Percentiles rank a stretch among this genome's conserved stretches.
Conservation (phyloP, 768 basidiomycete genomes). For the Collybiopsis luxurians region DNA sequence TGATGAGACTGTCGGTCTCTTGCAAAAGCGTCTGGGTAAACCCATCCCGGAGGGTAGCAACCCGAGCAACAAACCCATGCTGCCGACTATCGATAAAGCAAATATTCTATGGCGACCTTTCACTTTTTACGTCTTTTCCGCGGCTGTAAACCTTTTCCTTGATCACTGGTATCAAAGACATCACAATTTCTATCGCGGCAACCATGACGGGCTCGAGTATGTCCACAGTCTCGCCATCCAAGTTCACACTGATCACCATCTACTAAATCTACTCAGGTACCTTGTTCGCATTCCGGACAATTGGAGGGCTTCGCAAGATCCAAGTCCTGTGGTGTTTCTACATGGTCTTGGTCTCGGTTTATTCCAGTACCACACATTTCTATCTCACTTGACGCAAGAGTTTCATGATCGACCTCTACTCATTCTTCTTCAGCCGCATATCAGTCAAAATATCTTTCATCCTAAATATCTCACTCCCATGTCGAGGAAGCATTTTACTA, state of each 20-base stretch:
- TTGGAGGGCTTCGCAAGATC: constrained; percentile 59
- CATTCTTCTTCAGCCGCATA: constrained; percentile 76
- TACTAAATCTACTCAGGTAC: constrained; percentile 55
- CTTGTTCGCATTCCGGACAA: constrained; percentile 64
- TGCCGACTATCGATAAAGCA: constrained; percentile 77
- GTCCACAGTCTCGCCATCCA: constrained; percentile 17
- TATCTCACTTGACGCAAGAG: constrained; percentile 53
- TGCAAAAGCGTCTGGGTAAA: constrained; percentile 73
- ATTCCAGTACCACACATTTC: constrained; percentile 62
- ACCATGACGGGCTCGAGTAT: constrained; percentile 69
- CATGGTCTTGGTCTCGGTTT: constrained; percentile 90
- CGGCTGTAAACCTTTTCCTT: constrained; percentile 44
- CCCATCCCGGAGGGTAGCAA: constrained; percentile 57
- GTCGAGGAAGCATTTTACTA: constrained; percentile 56
- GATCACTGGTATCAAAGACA: constrained; percentile 40
- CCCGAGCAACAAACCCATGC: constrained; percentile 48
- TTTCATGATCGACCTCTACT: constrained; percentile 72
- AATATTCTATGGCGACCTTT: constrained; percentile 68
- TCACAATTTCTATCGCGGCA: constrained; percentile 42
- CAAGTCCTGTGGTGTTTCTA: constrained; percentile 75
- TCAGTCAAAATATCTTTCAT: constrained; percentile 85
- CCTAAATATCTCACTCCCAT: constrained; percentile 69
- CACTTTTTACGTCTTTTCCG: constrained; percentile 56
- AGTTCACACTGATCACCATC: no score
- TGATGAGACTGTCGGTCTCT: constrained; percentile 54